Evolutionary conservation across 2,329 filamentous ascomycete species (phyloP).

Genomic region (Neobulgaria alba): DNA sequence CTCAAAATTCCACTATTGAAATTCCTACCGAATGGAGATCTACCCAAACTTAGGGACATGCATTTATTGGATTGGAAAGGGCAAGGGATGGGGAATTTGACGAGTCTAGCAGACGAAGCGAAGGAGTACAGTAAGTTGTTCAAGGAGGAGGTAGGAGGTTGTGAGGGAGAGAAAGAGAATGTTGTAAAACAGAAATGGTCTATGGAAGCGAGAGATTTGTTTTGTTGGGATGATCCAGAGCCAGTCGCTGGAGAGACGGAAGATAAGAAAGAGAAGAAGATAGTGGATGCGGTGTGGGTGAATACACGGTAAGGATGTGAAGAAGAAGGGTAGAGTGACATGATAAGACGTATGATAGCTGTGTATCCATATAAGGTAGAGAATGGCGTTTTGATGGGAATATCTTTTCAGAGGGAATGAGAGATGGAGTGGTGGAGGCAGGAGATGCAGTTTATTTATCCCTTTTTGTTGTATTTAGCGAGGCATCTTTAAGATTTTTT

Average conservation of each 20-base stretch:
- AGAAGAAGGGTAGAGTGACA: no score
- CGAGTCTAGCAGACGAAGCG: slow-evolving; percentile 37
- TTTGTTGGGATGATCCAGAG: slow-evolving; percentile 19
- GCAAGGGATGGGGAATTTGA: slow-evolving; percentile 30
- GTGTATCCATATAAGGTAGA: no score
- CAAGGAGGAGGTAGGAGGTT: slow-evolving; percentile 58
- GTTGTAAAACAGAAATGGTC: slow-evolving; percentile 12
- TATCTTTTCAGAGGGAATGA: no score
- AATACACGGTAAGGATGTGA: no score
- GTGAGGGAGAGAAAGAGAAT: slow-evolving; percentile 27
- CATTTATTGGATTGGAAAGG: slow-evolving; percentile 61
- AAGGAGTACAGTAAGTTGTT: slow-evolving; percentile 50
- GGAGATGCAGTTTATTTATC: no score
- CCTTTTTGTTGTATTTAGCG: no score
- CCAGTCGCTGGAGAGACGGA: neutral
- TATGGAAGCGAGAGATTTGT: slow-evolving; percentile 19
- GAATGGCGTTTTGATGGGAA: no score
- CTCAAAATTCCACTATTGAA: slow-evolving; percentile 42
- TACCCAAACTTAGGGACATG: slow-evolving; percentile 39
- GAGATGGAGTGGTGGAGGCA: no score
- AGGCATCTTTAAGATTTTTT: no score
- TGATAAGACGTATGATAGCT: no score
- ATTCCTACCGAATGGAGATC: slow-evolving; percentile 37
- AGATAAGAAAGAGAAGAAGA: no score
- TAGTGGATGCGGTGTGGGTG: no score